phyloP scores from a whole-genome alignment of 768 basidiomycete genomes.

The Pleurotus djamor region DNA sequence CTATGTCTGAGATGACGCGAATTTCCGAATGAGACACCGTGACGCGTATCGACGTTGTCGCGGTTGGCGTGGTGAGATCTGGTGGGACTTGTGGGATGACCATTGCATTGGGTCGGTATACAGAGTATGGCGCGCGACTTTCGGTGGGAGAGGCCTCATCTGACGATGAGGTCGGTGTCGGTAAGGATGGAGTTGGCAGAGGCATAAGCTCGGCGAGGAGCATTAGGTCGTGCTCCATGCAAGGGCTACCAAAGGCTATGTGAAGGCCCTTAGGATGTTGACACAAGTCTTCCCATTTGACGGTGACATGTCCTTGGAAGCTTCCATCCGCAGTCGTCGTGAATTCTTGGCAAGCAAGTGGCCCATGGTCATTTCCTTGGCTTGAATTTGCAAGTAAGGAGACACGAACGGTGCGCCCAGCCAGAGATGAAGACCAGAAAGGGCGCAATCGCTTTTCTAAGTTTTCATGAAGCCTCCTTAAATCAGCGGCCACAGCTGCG shows the following conservation, averaged over 20 bases:
- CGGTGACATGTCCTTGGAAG: conserved; percentile 60
- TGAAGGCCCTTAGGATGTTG: conserved; percentile 55
- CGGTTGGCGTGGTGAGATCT: conserved; percentile 13
- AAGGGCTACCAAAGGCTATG: conserved; percentile 53
- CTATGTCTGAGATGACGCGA: conserved; percentile 89
- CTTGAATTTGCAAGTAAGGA: conserved; percentile 52
- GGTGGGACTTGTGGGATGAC: not conserved
- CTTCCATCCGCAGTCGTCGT: conserved; percentile 67
- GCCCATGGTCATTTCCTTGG: conserved; percentile 29
- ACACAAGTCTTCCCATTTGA: conserved; percentile 71
- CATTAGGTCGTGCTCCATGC: conserved; percentile 52
- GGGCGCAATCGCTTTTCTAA: conserved; percentile 73
- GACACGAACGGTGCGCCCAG: conserved; percentile 60
- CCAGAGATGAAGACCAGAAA: conserved; percentile 77
- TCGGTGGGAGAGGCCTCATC: conserved; percentile 6
- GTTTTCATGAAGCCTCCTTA: conserved; percentile 67
- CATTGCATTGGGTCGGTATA: conserved; percentile 4
- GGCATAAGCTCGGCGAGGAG: conserved; percentile 53
- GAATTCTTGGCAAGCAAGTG: conserved; percentile 50
- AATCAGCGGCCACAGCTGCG: conserved; percentile 13
- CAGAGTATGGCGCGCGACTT: conserved; percentile 4
- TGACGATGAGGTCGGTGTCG: conserved; percentile 4
- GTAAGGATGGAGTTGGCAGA: conserved; percentile 17
- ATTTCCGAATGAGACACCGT: conserved; percentile 62
- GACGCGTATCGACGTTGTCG: conserved; percentile 30